Conservation (phyloP, 306 rosid species). For the Cicer arietinum region DNA sequence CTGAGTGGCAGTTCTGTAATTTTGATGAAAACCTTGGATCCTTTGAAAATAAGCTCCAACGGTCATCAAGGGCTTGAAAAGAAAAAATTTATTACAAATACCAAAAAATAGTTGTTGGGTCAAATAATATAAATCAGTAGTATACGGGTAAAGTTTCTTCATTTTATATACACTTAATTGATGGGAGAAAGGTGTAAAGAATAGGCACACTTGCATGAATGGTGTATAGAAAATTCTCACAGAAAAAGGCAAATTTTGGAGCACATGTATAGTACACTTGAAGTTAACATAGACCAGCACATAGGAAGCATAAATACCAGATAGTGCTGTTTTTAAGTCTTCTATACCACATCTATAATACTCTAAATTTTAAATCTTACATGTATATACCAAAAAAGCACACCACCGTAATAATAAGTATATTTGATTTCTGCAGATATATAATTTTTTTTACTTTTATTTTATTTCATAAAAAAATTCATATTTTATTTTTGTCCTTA, state of each 20-base stretch:
- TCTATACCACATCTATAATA: too few species aligned
- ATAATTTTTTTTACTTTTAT: too few species aligned
- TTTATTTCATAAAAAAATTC: accelerated
- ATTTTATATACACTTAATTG: slow-evolving; percentile 11
- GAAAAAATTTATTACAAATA: not conserved
- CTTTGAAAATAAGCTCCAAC: too few species aligned
- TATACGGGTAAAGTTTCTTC: slow-evolving; percentile 9
- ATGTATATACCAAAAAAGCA: too few species aligned
- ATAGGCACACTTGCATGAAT: slow-evolving; percentile 43
- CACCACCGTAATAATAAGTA: too few species aligned
- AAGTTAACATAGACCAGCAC: slow-evolving; percentile 1
- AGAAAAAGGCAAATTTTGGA: slow-evolving; percentile 58
- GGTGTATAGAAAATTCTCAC: slow-evolving; percentile 31
- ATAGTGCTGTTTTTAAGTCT: not conserved
- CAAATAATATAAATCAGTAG: slow-evolving; percentile 5
- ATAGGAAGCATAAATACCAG: slow-evolving; percentile 5
- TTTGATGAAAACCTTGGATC: too few species aligned
- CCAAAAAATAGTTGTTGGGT: slow-evolving; percentile 14
- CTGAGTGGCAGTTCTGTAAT: too few species aligned
- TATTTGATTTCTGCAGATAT: too few species aligned
- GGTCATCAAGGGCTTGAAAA: too few species aligned
- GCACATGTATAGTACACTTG: slow-evolving; percentile 27
- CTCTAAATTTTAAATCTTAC: too few species aligned
- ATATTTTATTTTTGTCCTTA: too few species aligned
- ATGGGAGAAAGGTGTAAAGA: slow-evolving; percentile 4